These are phyloP conservation scores for Epicoccum sorghinum DNA, from an alignment of 2,329 filamentous ascomycete genomes.

Conservation along the genomic window DNA sequence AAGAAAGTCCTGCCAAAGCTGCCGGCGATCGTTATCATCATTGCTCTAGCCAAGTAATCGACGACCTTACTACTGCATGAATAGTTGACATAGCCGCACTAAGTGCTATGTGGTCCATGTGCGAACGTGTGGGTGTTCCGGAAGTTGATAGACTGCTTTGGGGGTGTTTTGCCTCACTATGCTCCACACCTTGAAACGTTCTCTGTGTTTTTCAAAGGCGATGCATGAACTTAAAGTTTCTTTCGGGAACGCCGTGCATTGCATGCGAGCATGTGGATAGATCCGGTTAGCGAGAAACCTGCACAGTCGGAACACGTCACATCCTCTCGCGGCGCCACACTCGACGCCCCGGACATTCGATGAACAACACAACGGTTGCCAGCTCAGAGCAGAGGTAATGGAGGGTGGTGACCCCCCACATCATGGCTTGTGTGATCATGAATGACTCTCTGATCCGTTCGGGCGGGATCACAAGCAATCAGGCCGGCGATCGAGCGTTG, in stretches of 20 bases:
- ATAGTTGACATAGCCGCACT: slow-evolving; percentile 6
- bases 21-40: not conserved
- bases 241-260: slow-evolving; percentile 13
- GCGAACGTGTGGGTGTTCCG: slow-evolving; percentile 12
- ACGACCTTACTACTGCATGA: slow-evolving; percentile 8
- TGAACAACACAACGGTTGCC: slow-evolving; percentile 39
- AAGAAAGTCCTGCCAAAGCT: not conserved
- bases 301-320: slow-evolving; percentile 32
- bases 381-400: slow-evolving; percentile 30
- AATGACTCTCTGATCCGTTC: slow-evolving; percentile 11
- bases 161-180: slow-evolving; percentile 11
- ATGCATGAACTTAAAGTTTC: slow-evolving; percentile 15
- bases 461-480: slow-evolving; percentile 11
- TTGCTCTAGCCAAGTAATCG: slow-evolving; percentile 1
- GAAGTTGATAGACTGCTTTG: not conserved
- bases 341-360: slow-evolving; percentile 21
- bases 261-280: slow-evolving; percentile 13
- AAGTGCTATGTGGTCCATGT: slow-evolving; percentile 1
- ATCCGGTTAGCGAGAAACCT: slow-evolving; percentile 23
- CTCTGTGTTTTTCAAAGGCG: slow-evolving; percentile 1
- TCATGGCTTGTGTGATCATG: slow-evolving; percentile 19
- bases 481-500: slow-evolving; percentile 24
- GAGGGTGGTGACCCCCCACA: slow-evolving; percentile 28
- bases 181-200: not conserved
- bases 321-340: slow-evolving; percentile 26